phyloP scores from a whole-genome alignment of 257 asterid species.

The Petunia axillaris region DNA sequence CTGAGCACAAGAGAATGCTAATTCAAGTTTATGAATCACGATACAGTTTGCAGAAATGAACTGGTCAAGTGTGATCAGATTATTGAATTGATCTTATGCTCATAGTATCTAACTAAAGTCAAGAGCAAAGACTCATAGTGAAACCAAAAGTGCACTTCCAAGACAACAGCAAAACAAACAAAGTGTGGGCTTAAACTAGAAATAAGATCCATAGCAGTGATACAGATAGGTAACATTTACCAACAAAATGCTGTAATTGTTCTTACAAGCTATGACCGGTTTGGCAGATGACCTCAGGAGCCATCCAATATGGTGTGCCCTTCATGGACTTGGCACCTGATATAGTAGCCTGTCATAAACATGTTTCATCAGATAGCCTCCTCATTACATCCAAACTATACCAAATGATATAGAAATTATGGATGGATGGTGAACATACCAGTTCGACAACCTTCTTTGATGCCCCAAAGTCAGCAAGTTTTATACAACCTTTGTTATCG shows the following conservation, averaged over 20 bases:
- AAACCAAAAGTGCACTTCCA: slow-evolving; percentile 6
- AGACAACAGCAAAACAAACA: slow-evolving; percentile 13
- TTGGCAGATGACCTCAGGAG: slow-evolving; percentile 99
- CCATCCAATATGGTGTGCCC: slow-evolving; percentile 99
- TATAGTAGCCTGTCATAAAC: slow-evolving; percentile 78
- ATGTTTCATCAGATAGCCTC: slow-evolving; percentile 17
- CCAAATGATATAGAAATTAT: not conserved
- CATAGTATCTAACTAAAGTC: not conserved
- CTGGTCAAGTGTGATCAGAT: slow-evolving; percentile 14
- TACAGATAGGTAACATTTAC: slow-evolving; percentile 7
- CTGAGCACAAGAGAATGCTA: slow-evolving; percentile 3
- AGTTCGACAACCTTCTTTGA: slow-evolving; percentile 99
- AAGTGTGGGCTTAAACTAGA: not conserved
- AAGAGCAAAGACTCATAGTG: not conserved
- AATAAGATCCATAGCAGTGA: slow-evolving; percentile 8
- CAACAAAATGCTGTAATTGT: slow-evolving; percentile 3
- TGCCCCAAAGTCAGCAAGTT: slow-evolving; percentile 99
- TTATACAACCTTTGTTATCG: slow-evolving; percentile 96
- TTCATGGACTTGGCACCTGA: slow-evolving; percentile 99
- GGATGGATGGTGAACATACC: slow-evolving; percentile 45
- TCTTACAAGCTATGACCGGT: slow-evolving; percentile 99
- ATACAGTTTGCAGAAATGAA: not conserved
- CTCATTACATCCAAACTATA: not conserved
- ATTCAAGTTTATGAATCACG: slow-evolving; percentile 16
- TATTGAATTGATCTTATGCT: slow-evolving; percentile 6